A percentile compares a stretch with the other conserved stretches of the same genome.
Evolutionary conservation across 345 rosid genomes (phyloP).

Genomic region (Citrus reticulata): DNA sequence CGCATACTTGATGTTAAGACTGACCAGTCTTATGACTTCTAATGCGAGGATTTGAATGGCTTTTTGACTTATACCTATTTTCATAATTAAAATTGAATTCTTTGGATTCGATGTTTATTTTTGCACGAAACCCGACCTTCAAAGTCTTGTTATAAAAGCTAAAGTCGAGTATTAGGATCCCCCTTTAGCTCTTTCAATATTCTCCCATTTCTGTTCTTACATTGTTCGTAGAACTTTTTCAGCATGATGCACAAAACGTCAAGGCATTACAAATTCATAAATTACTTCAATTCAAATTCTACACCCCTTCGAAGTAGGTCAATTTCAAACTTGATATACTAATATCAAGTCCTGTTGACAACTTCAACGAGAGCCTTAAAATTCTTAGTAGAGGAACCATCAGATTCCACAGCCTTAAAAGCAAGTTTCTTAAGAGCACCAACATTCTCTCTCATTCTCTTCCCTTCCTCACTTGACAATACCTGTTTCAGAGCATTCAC

Average conservation of each 20-base stretch:
- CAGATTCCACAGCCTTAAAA: constrained; percentile 19
- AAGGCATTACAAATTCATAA: not conserved
- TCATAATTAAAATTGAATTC: not conserved
- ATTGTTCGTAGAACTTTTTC: too few relatives aligned
- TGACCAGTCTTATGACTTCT: too few relatives aligned
- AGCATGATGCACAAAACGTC: too few relatives aligned
- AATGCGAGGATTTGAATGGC: not conserved
- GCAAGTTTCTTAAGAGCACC: constrained; percentile 27
- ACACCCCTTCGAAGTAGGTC: not conserved
- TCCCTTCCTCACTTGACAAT: constrained; percentile 31
- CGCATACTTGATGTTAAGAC: too few relatives aligned
- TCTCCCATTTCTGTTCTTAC: too few relatives aligned
- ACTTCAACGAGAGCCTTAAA: constrained; percentile 32
- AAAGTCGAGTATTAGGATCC: too few relatives aligned
- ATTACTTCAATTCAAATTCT: too few relatives aligned
- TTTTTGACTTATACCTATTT: not conserved
- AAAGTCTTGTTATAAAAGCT: not conserved
- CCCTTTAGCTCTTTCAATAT: too few relatives aligned
- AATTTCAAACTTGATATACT: not conserved
- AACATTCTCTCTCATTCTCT: constrained; percentile 30
- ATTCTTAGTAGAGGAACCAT: constrained; percentile 39
- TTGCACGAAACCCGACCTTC: not conserved
- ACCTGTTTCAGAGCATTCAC: constrained; percentile 26
- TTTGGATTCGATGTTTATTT: not conserved
- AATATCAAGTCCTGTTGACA: not conserved